These are phyloP conservation scores for Penicillium psychrofluorescens DNA, from an alignment of 495 filamentous ascomycete genomes.

Conservation along the genomic window DNA sequence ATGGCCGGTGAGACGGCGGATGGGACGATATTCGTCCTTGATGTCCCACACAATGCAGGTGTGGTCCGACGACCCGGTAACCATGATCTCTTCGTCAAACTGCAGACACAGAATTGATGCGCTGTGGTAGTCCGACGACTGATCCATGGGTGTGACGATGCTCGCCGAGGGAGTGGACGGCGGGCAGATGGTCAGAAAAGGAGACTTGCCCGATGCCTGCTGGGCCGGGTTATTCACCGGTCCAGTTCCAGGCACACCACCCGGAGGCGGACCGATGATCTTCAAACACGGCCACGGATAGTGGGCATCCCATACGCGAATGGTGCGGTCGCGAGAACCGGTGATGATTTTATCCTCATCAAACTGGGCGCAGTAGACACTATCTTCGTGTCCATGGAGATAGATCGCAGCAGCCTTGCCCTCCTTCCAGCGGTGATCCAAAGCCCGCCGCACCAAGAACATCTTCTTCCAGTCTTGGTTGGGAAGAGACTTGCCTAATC, in stretches of 20 bases:
- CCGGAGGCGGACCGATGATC: slow-evolving; percentile 56
- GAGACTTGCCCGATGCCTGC: slow-evolving; percentile 31
- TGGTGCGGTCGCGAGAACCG: slow-evolving; percentile 88
- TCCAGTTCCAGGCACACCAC: slow-evolving; percentile 16
- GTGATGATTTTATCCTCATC: slow-evolving; percentile 98
- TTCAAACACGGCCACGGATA: slow-evolving; percentile 70
- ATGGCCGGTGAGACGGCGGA: slow-evolving; percentile 69
- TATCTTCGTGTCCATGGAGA: slow-evolving; percentile 85
- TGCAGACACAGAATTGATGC: slow-evolving; percentile 92
- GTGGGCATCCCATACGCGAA: slow-evolving; percentile 90
- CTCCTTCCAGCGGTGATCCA: slow-evolving; percentile 72
- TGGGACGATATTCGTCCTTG: slow-evolving; percentile 63
- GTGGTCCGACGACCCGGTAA: slow-evolving; percentile 88
- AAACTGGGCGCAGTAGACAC: slow-evolving; percentile 96
- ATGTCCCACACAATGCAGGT: slow-evolving; percentile 91
- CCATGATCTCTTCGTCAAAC: slow-evolving; percentile 85
- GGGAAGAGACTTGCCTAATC: slow-evolving; percentile 41
- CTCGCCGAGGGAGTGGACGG: slow-evolving; percentile 26
- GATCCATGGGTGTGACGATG: slow-evolving; percentile 21
- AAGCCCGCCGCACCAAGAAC: slow-evolving; percentile 63
- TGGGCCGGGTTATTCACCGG: slow-evolving; percentile 31
- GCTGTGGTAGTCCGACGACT: slow-evolving; percentile 53
- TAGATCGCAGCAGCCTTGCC: slow-evolving; percentile 76
- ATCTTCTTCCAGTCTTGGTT: slow-evolving; percentile 80
- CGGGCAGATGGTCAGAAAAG: slow-evolving; percentile 40